Conservation (phyloP, 306 rosid genomes). For the Trichosanthes truncata region DNA sequence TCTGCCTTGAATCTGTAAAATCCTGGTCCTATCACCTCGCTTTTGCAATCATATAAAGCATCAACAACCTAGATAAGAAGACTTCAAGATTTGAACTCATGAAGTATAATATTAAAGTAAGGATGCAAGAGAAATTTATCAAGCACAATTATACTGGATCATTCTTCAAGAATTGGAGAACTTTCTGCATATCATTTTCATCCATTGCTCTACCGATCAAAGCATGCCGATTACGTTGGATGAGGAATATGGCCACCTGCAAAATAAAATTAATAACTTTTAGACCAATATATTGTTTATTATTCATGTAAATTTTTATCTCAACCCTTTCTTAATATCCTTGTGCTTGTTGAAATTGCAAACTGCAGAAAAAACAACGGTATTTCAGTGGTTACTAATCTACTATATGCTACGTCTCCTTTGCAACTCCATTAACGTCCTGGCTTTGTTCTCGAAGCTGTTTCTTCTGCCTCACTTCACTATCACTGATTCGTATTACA, state of each 20-base stretch:
- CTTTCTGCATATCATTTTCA: conserved; percentile 88
- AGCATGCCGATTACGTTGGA: conserved; percentile 97
- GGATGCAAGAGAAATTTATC: conserved; percentile 6
- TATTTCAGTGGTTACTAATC: neutral
- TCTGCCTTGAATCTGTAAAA: conserved; percentile 96
- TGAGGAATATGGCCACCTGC: conserved; percentile 98
- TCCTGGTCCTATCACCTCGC: conserved; percentile 99
- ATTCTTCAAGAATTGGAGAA: conserved; percentile 72
- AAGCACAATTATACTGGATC: conserved; percentile 57
- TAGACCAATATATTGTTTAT: neutral
- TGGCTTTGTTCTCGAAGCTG: neutral
- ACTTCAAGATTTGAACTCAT: conserved; percentile 15
- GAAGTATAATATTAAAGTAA: neutral
- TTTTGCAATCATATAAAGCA: conserved; percentile 91
- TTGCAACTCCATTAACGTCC: neutral
- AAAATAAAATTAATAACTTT: conserved; percentile 12
- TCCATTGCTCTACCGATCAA: conserved; percentile 98
- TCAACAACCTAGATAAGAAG: conserved; percentile 63
- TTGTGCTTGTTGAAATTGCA: neutral
- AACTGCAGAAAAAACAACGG: neutral
- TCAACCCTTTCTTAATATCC: neutral
- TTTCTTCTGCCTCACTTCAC: neutral
- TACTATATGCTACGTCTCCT: neutral
- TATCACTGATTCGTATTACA: neutral
- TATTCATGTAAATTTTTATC: neutral